phyloP scores from a whole-genome alignment of 2,329 filamentous ascomycete species.

The Drechslera avenae region DNA sequence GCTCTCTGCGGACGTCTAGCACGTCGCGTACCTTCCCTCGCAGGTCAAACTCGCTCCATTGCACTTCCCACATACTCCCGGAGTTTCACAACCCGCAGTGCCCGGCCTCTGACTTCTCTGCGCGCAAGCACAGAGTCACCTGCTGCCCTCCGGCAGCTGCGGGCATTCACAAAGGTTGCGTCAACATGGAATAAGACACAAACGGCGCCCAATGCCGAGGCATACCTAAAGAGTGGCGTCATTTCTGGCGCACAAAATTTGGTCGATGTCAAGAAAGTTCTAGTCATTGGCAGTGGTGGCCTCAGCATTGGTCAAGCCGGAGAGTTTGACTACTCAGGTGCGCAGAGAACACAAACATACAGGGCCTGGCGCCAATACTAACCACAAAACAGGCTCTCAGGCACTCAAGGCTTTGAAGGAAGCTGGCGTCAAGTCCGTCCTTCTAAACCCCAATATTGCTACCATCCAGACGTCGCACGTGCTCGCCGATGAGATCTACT shows the following conservation, averaged over 20 bases:
- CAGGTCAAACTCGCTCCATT: constrained; percentile 41
- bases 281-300: constrained; percentile 94
- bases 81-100: constrained; percentile 40
- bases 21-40: constrained; percentile 47
- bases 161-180: constrained; percentile 46
- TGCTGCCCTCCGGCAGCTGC: constrained; percentile 41
- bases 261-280: constrained; percentile 93
- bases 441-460: constrained; percentile 98
- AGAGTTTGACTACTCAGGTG: constrained; percentile 98
- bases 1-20: constrained; percentile 51
- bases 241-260: constrained; percentile 76
- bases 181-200: constrained; percentile 56
- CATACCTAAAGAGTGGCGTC: constrained; percentile 86
- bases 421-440: constrained; percentile 85
- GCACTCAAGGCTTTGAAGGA: constrained; percentile 97
- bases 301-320: constrained; percentile 96
- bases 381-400: constrained; percentile 72
- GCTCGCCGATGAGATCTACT: constrained; percentile 96
- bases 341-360: constrained; percentile 8
- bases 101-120: constrained; percentile 40
- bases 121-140: constrained; percentile 40
- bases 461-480: constrained; percentile 98
- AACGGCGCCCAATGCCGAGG: constrained; percentile 78
- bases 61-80: constrained; percentile 38
- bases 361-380: constrained; percentile 16